Base-by-base conservation (phyloP, 805 yeast genomes). In the Brettanomyces bruxellensis region DNA sequence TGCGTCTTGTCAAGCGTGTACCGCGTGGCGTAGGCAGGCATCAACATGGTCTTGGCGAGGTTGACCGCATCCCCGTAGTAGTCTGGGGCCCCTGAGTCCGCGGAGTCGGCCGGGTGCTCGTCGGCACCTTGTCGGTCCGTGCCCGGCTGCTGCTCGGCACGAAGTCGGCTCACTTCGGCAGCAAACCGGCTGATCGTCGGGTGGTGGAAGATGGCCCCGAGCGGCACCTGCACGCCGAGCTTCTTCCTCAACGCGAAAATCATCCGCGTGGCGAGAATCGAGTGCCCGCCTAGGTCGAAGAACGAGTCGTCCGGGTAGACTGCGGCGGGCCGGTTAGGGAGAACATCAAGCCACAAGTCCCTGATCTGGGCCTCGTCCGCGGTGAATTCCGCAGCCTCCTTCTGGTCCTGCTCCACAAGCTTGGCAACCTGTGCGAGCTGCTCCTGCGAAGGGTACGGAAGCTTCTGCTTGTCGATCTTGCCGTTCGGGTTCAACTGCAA, bases 201-300 rank as follows among this genome's bases (percentile, higher is more conserved):
- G 59, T 79, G 77, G 61, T 85, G 86, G 76, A 90, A 95, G 50
- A 95, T 83, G 5, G 85, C 80, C 3, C 96, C 96, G 50, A 93
- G 71, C 24, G 99, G 97, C 45, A 93, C 70, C 50, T 89, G 95
- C 38, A 90, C 76, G 38, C 78, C 75, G 49, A 90, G 71, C 54
- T 75, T 76, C 68, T 85, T 83, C 62, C 97, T 78, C 55, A 93
- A 76, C 54, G 86, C 90, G 58, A 93, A 93, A 50, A 93, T 91
- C 96, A 93, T 89, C 62, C 95, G 79, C 0, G 99, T 95, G 6
- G 98, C 98, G 51, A 93, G 71, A 57, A 93, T 91, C 1, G 98
- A 91, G 66, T 93, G 99, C 2, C 99, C 99, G 49, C 99, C 99
- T 45, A 95, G 70, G 61, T 93, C 99, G 59, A 93, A 93, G 77